Percentiles rank a stretch among this genome's conserved stretches.
phyloP scores from a whole-genome alignment of 768 basidiomycete genomes.

The Mycena rosella region DNA sequence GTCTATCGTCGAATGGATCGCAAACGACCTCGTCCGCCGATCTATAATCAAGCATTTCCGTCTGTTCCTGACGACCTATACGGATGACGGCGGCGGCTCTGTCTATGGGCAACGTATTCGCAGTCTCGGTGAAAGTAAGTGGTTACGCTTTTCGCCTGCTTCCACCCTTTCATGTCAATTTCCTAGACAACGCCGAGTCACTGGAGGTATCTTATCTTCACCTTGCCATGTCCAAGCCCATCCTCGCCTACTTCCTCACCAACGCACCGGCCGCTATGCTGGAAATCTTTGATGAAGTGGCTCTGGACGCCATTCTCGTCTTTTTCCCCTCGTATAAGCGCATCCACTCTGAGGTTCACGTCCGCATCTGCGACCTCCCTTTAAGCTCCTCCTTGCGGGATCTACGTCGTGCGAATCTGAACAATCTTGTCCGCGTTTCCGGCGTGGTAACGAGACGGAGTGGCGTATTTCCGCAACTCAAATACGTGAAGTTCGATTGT shows the following conservation, averaged over 20 bases:
- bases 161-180: conserved; percentile 20
- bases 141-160: conserved; percentile 20
- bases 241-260: conserved; percentile 96
- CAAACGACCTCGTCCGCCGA: conserved; percentile 89
- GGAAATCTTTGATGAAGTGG: conserved; percentile 94
- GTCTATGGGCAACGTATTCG: conserved; percentile 97
- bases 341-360: conserved; percentile 98
- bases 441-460: conserved; percentile 97
- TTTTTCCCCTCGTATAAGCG: conserved; percentile 97
- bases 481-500: conserved; percentile 99
- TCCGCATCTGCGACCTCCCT: conserved; percentile 95
- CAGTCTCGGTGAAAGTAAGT: conserved; percentile 92
- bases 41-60: conserved; percentile 95
- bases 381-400: conserved; percentile 92
- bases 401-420: conserved; percentile 90
- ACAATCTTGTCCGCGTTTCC: conserved; percentile 94
- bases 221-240: conserved; percentile 90
- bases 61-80: conserved; percentile 95
- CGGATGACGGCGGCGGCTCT: conserved; percentile 90
- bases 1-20: conserved; percentile 98
- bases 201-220: conserved; percentile 98
- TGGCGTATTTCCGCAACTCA: conserved; percentile 98
- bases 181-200: conserved; percentile 93
- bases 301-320: conserved; percentile 92
- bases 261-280: conserved; percentile 96